Evolutionary conservation across 441 rosid genomes (phyloP).

Genomic region (Biscutella auriculata): DNA sequence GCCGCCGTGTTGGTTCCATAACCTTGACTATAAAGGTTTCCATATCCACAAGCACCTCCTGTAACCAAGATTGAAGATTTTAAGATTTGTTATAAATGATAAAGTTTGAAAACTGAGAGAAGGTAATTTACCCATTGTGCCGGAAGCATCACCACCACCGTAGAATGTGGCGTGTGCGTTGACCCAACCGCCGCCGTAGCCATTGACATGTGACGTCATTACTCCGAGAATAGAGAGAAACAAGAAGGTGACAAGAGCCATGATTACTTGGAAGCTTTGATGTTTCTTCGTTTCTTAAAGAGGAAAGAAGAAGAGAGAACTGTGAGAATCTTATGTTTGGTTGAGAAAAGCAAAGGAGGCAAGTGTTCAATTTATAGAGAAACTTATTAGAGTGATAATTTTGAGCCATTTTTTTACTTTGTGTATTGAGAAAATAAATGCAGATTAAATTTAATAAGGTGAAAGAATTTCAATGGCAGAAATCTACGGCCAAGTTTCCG

Average conservation of each 20-base stretch:
- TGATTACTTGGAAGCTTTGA: constrained; percentile 23
- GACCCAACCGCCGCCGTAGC: constrained; percentile 65
- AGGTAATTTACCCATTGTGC: constrained; percentile 72
- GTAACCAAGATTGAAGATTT: not conserved
- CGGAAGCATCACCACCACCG: constrained; percentile 96
- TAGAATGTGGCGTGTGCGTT: constrained; percentile 92
- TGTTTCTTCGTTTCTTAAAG: constrained; percentile 6
- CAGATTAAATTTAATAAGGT: constrained; percentile 12
- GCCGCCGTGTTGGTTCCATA: constrained; percentile 68
- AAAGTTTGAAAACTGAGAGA: not conserved
- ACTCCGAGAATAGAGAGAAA: constrained; percentile 36
- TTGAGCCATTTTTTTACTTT: not conserved
- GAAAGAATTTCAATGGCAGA: constrained; percentile 21
- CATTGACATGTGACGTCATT: constrained; percentile 40
- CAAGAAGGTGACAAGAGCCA: constrained; percentile 32
- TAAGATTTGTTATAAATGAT: not conserved
- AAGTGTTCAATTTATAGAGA: constrained; percentile 23
- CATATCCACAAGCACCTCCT: constrained; percentile 81
- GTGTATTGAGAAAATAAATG: constrained; percentile 12
- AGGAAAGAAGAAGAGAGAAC: constrained; percentile 10
- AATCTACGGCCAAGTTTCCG: constrained; percentile 24
- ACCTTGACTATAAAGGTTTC: constrained; percentile 59
- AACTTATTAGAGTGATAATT: not conserved
- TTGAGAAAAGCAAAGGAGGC: constrained; percentile 13
- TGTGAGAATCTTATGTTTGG: constrained; percentile 20